Base-by-base conservation (phyloP, 2,329 filamentous ascomycete genomes). In the Teratosphaeria destructans region DNA sequence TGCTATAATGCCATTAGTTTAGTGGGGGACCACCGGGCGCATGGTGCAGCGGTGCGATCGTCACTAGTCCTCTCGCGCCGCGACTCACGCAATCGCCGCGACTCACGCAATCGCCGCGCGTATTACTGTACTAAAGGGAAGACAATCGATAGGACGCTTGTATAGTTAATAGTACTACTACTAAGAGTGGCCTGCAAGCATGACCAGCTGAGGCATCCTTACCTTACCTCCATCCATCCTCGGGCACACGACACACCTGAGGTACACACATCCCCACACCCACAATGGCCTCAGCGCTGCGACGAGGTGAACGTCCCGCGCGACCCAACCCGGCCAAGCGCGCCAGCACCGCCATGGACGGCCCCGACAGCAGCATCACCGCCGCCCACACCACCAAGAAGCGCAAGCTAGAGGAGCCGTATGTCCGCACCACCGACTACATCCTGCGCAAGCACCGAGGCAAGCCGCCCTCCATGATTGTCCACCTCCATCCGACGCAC, bases 401-500 rank as follows among this genome's bases (percentile, higher is more conserved):
- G 61, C 65, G 65, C 58, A 68, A 63, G 60, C 55, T 72, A 27
- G 60, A 64, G 34, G 71, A 73, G 59, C 71, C 71, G 3, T 66
- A 67, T 57, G 90, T 93, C 52, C 82, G 87, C 71, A 88, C 85
- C 34, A 84, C 86, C 62, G 76, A 82, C 14, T 89, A 94, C 68
- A 90, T 97, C 55, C 79, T 97, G n/a, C 85, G 83, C 67, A 95
- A 92, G 75, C 91, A 87, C 74, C 80, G 78, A 49, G 84, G 82
- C 68, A 81, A 81, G 56, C 84, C 86, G 8, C 92, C 94, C 0
- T 97, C 93, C 3, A 79, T 99, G 27, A 85, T 93, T 56, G 79
- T 99, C 27, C 92, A 96, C 72, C 79, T 99, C 35, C 86, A 96
- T 71, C 81, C 85, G 10, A 90, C 83, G 4, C 87, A 96, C 74